Evolutionary conservation across 108 stramenopile species (phyloP).

Genomic region (Poteriospumella lacustris): DNA sequence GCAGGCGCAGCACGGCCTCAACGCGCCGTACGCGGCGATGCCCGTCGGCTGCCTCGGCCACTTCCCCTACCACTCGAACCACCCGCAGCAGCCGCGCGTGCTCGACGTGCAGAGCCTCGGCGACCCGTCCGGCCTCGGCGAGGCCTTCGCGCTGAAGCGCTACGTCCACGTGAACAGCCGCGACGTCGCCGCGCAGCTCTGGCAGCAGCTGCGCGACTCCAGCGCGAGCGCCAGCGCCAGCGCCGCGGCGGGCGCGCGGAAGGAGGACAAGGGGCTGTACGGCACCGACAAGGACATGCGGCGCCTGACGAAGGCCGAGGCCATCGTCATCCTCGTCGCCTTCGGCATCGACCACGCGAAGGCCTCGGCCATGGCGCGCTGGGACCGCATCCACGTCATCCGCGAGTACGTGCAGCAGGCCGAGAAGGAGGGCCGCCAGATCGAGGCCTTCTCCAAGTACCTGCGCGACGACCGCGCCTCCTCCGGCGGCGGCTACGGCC

Average conservation of each 20-base stretch:
- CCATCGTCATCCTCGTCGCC: neutral
- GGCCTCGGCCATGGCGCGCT: neutral
- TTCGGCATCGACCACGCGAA: neutral
- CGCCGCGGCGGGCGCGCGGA: neutral
- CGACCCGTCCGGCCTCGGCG: neutral
- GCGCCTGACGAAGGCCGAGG: neutral
- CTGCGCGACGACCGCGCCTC: neutral
- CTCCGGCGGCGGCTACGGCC: neutral
- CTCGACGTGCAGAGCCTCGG: neutral
- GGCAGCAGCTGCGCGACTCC: neutral
- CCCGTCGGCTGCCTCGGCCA: neutral
- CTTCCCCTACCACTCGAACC: neutral
- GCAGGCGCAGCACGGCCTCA: neutral
- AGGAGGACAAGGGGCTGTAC: neutral
- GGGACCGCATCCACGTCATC: slow-evolving; percentile 9
- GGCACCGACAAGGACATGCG: slow-evolving; percentile 1
- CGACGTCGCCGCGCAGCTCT: too few relatives aligned
- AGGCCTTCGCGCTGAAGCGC: neutral
- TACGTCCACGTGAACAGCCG: too few relatives aligned
- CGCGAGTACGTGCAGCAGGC: neutral
- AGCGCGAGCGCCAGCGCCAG: neutral
- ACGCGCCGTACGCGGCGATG: neutral
- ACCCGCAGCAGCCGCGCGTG: neutral
- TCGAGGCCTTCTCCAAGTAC: neutral
- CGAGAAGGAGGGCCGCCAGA: neutral